Base-by-base conservation (phyloP, 352 stramenopile genomes). In the Vaucheria bursata region DNA sequence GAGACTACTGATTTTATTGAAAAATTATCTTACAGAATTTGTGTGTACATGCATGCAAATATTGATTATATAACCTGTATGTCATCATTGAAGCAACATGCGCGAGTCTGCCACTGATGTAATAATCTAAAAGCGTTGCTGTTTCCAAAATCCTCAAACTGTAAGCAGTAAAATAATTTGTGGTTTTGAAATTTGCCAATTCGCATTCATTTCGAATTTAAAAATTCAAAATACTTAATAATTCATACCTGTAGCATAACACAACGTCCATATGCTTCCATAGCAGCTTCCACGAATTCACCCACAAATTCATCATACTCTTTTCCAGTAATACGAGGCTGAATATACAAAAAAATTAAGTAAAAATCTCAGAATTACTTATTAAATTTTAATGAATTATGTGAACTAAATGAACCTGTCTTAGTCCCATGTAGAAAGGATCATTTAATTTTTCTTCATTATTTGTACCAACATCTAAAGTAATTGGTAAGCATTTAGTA, bases 401-500 rank as follows among this genome's bases (percentile, higher is more conserved):
- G n/a, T n/a, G n/a, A n/a, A n/a, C n/a, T n/a, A n/a, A n/a, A 72
- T 35, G 8, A 8, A 72, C 65, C 65, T 72, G 65, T 40, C 65
- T 29, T 2, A 96, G 85, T 37, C 94, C 94, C 77, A 97, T 92
- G 86, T 98, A 98, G 82, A 92, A 89, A 37, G 89, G 88, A 78
- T 97, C 91, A 2, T 91, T 87, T 50, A 96, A 85, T 77, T 96
- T 89, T 39, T 89, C 85, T 75, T 94, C 86, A 80, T 88, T 88
- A 87, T 97, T 95, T 66, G 91, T 97, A 37, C 93, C 93, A 71
- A 91, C 90, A 83, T 97, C 93, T 4, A 97, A 85, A 68, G 91
- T 86, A n/a, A 97, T 90, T 0, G 93, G 93, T 25, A 97, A 85
- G 64, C 88, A 92, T 80, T 93, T 86, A 64, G 88, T 86, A 0